Conservation (phyloP, 1,284 basidiomycete species). For the Ganoderma leucocontextum region DNA sequence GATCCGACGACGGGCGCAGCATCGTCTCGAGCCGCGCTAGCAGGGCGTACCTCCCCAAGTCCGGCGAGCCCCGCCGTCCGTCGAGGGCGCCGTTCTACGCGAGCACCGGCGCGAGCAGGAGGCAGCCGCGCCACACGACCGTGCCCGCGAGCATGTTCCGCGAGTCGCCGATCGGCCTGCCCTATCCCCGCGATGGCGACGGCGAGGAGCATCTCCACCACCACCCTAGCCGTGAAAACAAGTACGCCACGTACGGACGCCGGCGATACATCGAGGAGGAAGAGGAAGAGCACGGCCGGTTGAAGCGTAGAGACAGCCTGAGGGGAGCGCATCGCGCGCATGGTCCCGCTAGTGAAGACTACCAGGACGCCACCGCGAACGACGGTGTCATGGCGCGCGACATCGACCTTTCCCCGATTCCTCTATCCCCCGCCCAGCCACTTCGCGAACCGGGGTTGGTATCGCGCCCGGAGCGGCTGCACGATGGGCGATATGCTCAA, state of each 20-base stretch:
- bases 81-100: constrained; percentile 35
- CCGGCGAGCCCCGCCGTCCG: constrained; percentile 28
- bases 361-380: constrained; percentile 31
- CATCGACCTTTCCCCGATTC: constrained; percentile 36
- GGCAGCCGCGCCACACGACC: constrained; percentile 17
- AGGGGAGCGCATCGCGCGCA: background rate
- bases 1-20: constrained; percentile 21
- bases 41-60: constrained; percentile 18
- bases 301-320: constrained; percentile 18
- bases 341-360: constrained; percentile 6
- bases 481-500: constrained; percentile 30
- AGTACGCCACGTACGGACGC: constrained; percentile 11
- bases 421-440: constrained; percentile 23
- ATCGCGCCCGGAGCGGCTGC: constrained; percentile 30
- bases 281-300: constrained; percentile 19
- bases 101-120: constrained; percentile 4
- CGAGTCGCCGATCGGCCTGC: constrained; percentile 25
- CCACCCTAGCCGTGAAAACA: background rate
- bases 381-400: constrained; percentile 36
- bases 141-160: constrained; percentile 34
- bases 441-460: constrained; percentile 5
- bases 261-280: constrained; percentile 10
- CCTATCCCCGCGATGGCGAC: constrained; percentile 2
- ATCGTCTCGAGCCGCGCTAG: constrained; percentile 12
- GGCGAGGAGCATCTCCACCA: background rate